Conservation (phyloP, 1,284 basidiomycete genomes). For the Heterobasidion parviporum region DNA sequence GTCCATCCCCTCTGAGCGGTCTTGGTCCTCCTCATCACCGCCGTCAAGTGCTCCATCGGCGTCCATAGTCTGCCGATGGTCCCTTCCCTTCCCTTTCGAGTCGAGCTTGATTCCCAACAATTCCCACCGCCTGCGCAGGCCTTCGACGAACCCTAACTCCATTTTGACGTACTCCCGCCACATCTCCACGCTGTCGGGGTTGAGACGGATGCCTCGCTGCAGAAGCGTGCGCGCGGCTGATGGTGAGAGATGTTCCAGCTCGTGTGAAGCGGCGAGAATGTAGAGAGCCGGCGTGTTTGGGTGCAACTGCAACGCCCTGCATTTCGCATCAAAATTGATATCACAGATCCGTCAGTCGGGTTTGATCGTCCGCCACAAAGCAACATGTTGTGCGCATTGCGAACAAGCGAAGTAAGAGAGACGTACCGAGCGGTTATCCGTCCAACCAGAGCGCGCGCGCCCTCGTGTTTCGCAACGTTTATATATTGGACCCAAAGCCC, state of each 20-base stretch:
- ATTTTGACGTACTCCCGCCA: constrained; percentile 89
- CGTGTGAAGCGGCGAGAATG: constrained; percentile 81
- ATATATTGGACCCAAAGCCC: constrained; percentile 88
- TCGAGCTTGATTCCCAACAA: constrained; percentile 53
- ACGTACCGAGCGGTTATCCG: constrained; percentile 67
- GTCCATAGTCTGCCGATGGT: constrained; percentile 9
- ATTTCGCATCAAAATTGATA: not conserved
- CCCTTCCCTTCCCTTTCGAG: constrained; percentile 20
- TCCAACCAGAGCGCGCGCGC: constrained; percentile 75
- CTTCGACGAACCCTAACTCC: constrained; percentile 87
- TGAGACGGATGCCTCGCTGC: constrained; percentile 79
- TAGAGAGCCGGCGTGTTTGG: constrained; percentile 77
- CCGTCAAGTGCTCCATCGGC: constrained; percentile 3
- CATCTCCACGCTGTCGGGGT: constrained; percentile 61
- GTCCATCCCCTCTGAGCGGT: constrained; percentile 37
- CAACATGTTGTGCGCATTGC: not conserved
- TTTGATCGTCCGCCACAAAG: not conserved
- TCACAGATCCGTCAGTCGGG: not conserved
- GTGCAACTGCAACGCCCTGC: constrained; percentile 80
- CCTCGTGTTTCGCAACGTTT: constrained; percentile 72
- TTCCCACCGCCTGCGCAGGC: constrained; percentile 74
- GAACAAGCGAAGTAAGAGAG: not conserved
- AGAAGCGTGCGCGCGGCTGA: constrained; percentile 80
- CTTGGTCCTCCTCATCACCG: constrained; percentile 39
- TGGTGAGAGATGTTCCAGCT: constrained; percentile 71